phyloP scores from a whole-genome alignment of 2,329 filamentous ascomycete species.

The Byssochlamys sp. region DNA sequence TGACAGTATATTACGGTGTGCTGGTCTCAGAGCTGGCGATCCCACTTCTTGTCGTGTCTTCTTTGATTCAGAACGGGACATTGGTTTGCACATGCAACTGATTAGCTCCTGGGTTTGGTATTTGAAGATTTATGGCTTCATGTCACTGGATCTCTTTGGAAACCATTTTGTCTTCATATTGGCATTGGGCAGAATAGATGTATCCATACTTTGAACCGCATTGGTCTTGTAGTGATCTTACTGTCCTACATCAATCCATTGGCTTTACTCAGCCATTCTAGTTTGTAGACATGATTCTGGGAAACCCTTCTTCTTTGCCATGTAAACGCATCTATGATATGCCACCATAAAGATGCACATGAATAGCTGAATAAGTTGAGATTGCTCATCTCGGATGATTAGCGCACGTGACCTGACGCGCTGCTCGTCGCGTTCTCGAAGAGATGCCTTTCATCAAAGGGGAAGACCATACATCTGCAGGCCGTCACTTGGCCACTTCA shows the following conservation, averaged over 20 bases:
- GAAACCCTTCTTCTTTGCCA: neutral
- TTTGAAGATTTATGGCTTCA: conserved; percentile 5
- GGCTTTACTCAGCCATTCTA: neutral
- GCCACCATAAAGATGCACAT: too few relatives aligned
- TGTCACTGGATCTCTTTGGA: conserved; percentile 1
- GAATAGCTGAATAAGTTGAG: too few relatives aligned
- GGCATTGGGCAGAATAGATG: conserved; percentile 24
- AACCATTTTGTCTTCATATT: conserved; percentile 4
- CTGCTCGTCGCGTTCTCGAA: neutral
- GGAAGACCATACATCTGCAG: neutral
- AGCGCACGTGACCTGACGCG: neutral
- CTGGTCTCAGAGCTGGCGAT: neutral
- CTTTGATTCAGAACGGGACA: neutral
- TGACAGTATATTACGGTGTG: neutral
- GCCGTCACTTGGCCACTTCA: neutral
- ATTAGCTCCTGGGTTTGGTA: neutral
- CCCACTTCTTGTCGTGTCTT: neutral
- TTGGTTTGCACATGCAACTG: neutral
- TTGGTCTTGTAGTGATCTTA: neutral
- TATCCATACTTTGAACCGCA: conserved; percentile 19
- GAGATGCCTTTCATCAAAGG: neutral
- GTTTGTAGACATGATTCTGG: neutral
- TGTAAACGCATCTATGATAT: neutral
- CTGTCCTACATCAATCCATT: neutral
- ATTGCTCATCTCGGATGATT: too few relatives aligned